phyloP scores from a whole-genome alignment of 2,329 filamentous ascomycete genomes.

The Penicillium digitatum region DNA sequence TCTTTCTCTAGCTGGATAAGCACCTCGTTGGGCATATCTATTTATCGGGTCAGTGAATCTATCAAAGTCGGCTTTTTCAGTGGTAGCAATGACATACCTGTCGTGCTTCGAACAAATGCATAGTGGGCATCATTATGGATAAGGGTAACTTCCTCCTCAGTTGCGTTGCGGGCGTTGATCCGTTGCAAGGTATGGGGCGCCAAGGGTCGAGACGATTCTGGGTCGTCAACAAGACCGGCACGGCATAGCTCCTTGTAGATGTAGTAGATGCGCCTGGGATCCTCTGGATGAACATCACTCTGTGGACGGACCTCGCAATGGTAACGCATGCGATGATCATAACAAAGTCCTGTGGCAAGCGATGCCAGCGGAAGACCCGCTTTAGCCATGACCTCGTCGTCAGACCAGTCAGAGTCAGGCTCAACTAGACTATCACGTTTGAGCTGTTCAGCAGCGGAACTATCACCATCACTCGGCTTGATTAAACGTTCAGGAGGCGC shows the following conservation, averaged over 20 bases:
- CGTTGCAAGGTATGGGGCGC: conserved; percentile 57
- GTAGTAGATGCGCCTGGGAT: conserved; percentile 83
- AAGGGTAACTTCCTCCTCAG: conserved; percentile 70
- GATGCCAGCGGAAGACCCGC: conserved; percentile 46
- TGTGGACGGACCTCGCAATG: conserved; percentile 75
- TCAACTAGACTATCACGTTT: conserved; percentile 37
- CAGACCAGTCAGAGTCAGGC: conserved; percentile 42
- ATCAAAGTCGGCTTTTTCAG: not conserved
- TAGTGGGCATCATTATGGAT: conserved; percentile 77
- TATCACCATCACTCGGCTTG: conserved; percentile 27
- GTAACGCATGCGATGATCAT: conserved; percentile 92
- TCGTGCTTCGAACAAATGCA: conserved; percentile 65
- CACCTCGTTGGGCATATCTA: conserved; percentile 54
- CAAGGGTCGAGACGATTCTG: conserved; percentile 50
- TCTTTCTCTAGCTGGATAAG: conserved; percentile 66
- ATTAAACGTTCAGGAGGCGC: conserved; percentile 22
- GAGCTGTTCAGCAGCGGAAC: conserved; percentile 16
- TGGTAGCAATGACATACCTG: conserved; percentile 31
- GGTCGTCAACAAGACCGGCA: conserved; percentile 68
- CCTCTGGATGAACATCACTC: conserved; percentile 81
- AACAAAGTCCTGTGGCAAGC: conserved; percentile 73
- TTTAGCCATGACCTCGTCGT: conserved; percentile 35
- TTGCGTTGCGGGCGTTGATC: conserved; percentile 74
- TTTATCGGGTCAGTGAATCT: conserved; percentile 15
- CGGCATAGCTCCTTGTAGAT: conserved; percentile 87